Conservation (phyloP, 163 green algal species). For the Trebouxia gelatinosa region DNA sequence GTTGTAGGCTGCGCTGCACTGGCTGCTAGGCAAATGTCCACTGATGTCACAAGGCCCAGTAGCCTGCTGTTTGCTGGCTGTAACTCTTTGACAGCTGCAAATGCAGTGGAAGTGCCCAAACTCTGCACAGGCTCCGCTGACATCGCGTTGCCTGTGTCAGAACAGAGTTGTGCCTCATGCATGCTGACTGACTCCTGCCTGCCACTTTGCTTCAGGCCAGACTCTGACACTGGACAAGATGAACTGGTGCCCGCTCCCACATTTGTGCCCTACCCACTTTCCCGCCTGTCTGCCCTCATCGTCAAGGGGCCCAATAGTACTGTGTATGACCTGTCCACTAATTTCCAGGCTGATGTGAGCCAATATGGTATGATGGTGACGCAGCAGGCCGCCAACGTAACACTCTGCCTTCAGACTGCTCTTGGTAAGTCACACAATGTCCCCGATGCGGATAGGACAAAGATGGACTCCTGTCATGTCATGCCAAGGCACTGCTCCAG, state of each 20-base stretch:
- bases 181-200: not conserved
- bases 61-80: too few species aligned
- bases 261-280: too few species aligned
- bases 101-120: too few species aligned
- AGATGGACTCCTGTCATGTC: too few species aligned
- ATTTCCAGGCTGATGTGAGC: slow-evolving; percentile 28
- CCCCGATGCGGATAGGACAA: too few species aligned
- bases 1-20: too few species aligned
- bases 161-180: not conserved
- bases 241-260: too few species aligned
- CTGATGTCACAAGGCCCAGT: too few species aligned
- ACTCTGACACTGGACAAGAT: too few species aligned
- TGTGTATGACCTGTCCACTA: slow-evolving; percentile 32
- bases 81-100: too few species aligned
- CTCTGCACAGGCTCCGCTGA: not conserved
- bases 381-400: slow-evolving; percentile 23
- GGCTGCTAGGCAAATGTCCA: too few species aligned
- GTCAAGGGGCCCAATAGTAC: slow-evolving; percentile 2
- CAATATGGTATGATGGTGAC: slow-evolving; percentile 41
- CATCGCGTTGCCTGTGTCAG: not conserved
- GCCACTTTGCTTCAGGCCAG: not conserved
- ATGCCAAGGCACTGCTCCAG: too few species aligned
- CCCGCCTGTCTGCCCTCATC: slow-evolving; percentile 1
- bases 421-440: not conserved
- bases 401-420: slow-evolving; percentile 37